These are phyloP conservation scores for Vigna radiata DNA, from an alignment of 306 rosid genomes.

Conservation along the genomic window DNA sequence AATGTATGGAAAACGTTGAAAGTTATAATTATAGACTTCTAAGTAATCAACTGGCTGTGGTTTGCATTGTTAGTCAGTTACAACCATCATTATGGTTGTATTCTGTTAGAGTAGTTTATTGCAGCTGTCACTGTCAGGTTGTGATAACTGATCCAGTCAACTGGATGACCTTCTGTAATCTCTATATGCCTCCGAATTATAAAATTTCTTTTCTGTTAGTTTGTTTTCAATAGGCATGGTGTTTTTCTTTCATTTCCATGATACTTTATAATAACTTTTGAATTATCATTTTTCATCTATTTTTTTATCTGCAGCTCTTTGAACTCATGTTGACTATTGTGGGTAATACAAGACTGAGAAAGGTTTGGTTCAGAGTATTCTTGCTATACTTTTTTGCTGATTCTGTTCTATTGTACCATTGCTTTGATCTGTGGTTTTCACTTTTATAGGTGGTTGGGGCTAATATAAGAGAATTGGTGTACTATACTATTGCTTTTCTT, in stretches of 20 bases:
- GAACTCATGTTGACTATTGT: conserved; percentile 89
- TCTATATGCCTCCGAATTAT: too few relatives aligned
- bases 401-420: conserved; percentile 36
- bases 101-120: too few relatives aligned
- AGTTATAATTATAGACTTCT: conserved; percentile 28
- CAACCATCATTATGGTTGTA: too few relatives aligned
- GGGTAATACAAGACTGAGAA: conserved; percentile 69
- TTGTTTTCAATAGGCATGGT: neutral
- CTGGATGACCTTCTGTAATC: too few relatives aligned
- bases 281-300: conserved; percentile 34
- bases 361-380: conserved; percentile 58
- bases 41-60: conserved; percentile 26
- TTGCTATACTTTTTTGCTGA: conserved; percentile 23
- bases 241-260: conserved; percentile 27
- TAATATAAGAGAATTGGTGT: conserved; percentile 81
- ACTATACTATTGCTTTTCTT: conserved; percentile 87
- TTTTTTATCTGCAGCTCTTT: conserved; percentile 69
- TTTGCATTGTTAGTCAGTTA: conserved; percentile 8
- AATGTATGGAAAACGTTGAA: neutral
- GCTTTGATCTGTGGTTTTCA: conserved; percentile 22
- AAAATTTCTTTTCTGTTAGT: too few relatives aligned
- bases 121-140: too few relatives aligned
- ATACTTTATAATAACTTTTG: conserved; percentile 5
- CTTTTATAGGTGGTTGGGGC: conserved; percentile 61
- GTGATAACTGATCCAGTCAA: too few relatives aligned